Conservation (phyloP, 1,139 yeast species). For the Hansenula sp. region DNA sequence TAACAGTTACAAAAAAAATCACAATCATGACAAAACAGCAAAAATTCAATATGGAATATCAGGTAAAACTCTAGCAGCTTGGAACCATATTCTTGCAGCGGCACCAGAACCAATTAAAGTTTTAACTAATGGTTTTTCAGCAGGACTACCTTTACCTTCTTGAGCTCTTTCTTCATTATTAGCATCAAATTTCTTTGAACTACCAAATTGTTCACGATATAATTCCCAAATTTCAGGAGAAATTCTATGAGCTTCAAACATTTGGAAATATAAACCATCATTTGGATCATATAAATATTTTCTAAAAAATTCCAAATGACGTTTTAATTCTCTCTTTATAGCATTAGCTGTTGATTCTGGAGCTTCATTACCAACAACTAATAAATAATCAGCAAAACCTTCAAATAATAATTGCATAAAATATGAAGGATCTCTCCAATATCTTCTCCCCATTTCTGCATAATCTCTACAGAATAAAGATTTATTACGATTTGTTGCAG, state of each 20-base stretch:
- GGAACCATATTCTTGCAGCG: constrained; percentile 67
- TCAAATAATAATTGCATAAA: constrained; percentile 63
- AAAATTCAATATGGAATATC: constrained; percentile 11
- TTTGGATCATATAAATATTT: constrained; percentile 53
- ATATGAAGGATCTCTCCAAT: constrained; percentile 63
- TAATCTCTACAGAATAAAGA: constrained; percentile 67
- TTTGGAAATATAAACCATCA: constrained; percentile 59
- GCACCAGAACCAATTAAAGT: constrained; percentile 62
- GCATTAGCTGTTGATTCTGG: constrained; percentile 27
- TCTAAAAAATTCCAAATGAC: constrained; percentile 51
- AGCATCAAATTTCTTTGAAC: constrained; percentile 46
- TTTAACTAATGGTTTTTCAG: constrained; percentile 39
- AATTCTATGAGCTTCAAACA: constrained; percentile 57
- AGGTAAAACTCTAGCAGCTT: constrained; percentile 57
- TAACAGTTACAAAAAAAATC: too few relatives aligned
- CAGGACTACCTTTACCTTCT: constrained; percentile 35
- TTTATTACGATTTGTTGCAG: constrained; percentile 51
- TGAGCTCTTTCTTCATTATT: constrained; percentile 44
- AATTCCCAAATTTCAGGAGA: constrained; percentile 46
- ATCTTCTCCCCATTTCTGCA: constrained; percentile 44
- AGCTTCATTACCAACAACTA: constrained; percentile 44
- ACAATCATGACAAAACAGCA: too few relatives aligned
- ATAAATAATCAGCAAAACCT: constrained; percentile 63
- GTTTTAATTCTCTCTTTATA: constrained; percentile 39
- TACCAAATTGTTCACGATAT: constrained; percentile 54